A percentile compares a stretch with the other conserved stretches of the same genome.
These are phyloP conservation scores for Sequoia sempervirens DNA, from an alignment of 75 land plant genomes.

Conservation along the genomic window DNA sequence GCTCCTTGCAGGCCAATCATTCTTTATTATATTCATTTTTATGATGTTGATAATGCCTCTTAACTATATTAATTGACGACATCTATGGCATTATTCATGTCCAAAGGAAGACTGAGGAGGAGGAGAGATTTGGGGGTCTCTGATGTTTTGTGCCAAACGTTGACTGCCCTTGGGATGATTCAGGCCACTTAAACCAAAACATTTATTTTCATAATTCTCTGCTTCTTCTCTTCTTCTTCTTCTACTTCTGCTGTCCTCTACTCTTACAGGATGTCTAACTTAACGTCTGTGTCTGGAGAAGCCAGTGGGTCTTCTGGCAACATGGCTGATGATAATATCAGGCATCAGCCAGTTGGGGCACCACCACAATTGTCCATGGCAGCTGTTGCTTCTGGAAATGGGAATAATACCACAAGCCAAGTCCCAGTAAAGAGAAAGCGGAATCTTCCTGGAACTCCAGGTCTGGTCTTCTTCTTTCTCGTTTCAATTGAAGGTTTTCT, in stretches of 20 bases:
- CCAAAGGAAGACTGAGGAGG: not conserved
- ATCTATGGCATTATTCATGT: not conserved
- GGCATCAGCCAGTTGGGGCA: not conserved
- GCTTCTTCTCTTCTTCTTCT: not conserved
- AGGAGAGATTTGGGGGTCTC: not conserved
- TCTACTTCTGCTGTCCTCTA: not conserved
- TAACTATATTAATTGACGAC: not conserved
- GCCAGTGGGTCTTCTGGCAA: slow-evolving; percentile 34
- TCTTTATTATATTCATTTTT: not conserved
- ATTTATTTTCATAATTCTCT: not conserved
- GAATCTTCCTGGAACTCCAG: slow-evolving; percentile 68
- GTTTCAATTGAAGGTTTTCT: not conserved
- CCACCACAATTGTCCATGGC: not conserved
- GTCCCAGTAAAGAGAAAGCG: slow-evolving; percentile 50
- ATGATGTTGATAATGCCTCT: too few species aligned
- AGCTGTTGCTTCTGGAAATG: not conserved
- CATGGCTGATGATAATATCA: not conserved
- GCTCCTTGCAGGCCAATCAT: slow-evolving; percentile 5
- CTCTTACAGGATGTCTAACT: slow-evolving; percentile 22
- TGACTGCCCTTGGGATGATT: slow-evolving; percentile 5
- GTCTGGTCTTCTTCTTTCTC: slow-evolving; percentile 1
- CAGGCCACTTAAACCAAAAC: slow-evolving; percentile 3
- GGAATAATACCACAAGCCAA: slow-evolving; percentile 6
- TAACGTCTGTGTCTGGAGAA: slow-evolving; percentile 35
- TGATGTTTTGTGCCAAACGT: not conserved